phyloP scores from a whole-genome alignment of 305 asterid genomes.

The Striga hermonthica region DNA sequence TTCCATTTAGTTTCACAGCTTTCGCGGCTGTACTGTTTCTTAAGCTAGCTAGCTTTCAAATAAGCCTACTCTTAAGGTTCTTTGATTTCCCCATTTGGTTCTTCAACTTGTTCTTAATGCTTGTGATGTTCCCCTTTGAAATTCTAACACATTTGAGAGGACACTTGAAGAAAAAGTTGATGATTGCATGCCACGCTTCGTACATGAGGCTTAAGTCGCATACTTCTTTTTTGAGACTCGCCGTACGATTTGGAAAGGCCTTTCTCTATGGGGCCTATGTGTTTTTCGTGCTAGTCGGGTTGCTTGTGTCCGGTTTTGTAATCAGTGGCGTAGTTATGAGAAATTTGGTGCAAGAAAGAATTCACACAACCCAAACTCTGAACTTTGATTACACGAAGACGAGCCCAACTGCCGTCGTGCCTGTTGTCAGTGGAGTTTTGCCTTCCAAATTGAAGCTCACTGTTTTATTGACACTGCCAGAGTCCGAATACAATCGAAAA shows the following conservation, averaged over 20 bases:
- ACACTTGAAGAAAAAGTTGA: conserved; percentile 34
- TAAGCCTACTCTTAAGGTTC: conserved; percentile 36
- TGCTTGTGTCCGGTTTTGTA: conserved; percentile 46
- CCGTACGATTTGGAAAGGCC: conserved; percentile 40
- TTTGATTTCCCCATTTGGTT: conserved; percentile 42
- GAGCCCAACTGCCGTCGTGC: conserved; percentile 53
- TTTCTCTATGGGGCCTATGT: conserved; percentile 43
- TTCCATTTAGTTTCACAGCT: conserved; percentile 33
- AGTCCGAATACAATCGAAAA: conserved; percentile 59
- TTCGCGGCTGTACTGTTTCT: conserved; percentile 31
- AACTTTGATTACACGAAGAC: conserved; percentile 62
- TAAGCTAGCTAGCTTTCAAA: conserved; percentile 42
- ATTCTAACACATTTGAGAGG: conserved; percentile 33
- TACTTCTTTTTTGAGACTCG: conserved; percentile 35
- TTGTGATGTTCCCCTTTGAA: conserved; percentile 43
- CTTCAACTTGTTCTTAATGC: conserved; percentile 33
- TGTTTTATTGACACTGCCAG: conserved; percentile 58
- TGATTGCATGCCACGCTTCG: conserved; percentile 29
- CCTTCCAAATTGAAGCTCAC: conserved; percentile 39
- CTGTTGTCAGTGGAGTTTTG: conserved; percentile 26
- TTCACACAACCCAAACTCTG: conserved; percentile 42
- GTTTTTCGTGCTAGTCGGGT: conserved; percentile 38
- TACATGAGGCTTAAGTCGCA: conserved; percentile 30
- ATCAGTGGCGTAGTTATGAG: conserved; percentile 40
- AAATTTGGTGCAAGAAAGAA: conserved; percentile 42